phyloP scores from a whole-genome alignment of 2,329 filamentous ascomycete genomes.

The Penicillium palitans region DNA sequence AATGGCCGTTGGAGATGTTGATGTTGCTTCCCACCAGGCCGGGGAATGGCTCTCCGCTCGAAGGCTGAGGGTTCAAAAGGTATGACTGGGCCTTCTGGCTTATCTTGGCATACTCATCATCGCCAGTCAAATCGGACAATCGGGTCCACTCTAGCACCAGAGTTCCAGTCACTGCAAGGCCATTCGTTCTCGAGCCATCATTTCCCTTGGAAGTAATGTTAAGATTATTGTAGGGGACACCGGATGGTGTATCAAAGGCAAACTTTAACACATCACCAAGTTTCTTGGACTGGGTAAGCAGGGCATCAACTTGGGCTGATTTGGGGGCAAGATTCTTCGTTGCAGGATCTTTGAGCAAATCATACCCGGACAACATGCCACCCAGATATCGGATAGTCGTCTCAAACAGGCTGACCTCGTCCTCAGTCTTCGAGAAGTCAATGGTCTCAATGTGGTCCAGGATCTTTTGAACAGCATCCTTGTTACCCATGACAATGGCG shows the following conservation, averaged over 20 bases:
- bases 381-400: slow-evolving; percentile 87
- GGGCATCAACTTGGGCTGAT: slow-evolving; percentile 52
- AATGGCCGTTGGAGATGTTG: slow-evolving; percentile 63
- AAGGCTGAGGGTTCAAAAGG: slow-evolving; percentile 66
- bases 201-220: slow-evolving; percentile 56
- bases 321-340: slow-evolving; percentile 50
- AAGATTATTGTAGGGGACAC: slow-evolving; percentile 71
- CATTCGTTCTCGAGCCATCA: slow-evolving; percentile 60
- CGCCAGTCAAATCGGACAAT: slow-evolving; percentile 71
- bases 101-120: slow-evolving; percentile 65
- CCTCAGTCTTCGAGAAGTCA: slow-evolving; percentile 64
- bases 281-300: slow-evolving; percentile 66
- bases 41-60: slow-evolving; percentile 68
- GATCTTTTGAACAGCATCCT: slow-evolving; percentile 67
- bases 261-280: slow-evolving; percentile 73
- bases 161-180: slow-evolving; percentile 74
- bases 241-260: slow-evolving; percentile 74
- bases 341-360: slow-evolving; percentile 68
- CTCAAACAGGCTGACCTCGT: slow-evolving; percentile 76
- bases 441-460: slow-evolving; percentile 69
- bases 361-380: slow-evolving; percentile 71
- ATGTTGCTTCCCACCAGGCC: slow-evolving; percentile 72
- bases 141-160: slow-evolving; percentile 82
- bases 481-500: slow-evolving; percentile 72
- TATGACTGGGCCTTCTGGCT: slow-evolving; percentile 68